Evolutionary conservation across 2,329 filamentous ascomycete genomes (phyloP).

Genomic region (Talaromyces sp.): DNA sequence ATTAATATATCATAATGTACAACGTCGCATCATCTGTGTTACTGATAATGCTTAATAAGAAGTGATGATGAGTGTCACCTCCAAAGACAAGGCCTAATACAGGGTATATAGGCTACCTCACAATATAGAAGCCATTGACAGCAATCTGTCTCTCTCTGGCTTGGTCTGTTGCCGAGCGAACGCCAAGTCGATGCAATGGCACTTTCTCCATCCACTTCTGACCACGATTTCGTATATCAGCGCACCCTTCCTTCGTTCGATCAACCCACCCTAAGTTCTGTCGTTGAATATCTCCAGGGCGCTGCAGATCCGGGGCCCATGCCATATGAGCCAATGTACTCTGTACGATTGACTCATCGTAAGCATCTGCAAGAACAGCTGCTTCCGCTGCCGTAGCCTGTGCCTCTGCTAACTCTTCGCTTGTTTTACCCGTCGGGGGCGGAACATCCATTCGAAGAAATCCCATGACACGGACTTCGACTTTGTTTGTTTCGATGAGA

Average conservation of each 20-base stretch:
- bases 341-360: conserved; percentile 42
- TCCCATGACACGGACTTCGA: conserved; percentile 64
- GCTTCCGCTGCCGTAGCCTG: conserved; percentile 38
- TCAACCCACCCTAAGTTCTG: conserved; percentile 44
- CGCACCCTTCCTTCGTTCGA: conserved; percentile 51
- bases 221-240: conserved; percentile 52
- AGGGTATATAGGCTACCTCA: too few relatives aligned
- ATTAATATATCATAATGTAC: too few relatives aligned
- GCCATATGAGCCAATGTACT: conserved; percentile 41
- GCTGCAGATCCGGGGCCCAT: conserved; percentile 39
- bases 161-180: conserved; percentile 51
- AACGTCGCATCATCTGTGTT: too few relatives aligned
- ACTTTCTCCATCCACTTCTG: conserved; percentile 61
- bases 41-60: too few relatives aligned
- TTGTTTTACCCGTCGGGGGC: conserved; percentile 16
- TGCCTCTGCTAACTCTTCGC: conserved; percentile 36
- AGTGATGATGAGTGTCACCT: too few relatives aligned
- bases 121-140: conserved; percentile 44
- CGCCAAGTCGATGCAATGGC: conserved; percentile 61
- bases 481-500: conserved; percentile 32
- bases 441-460: conserved; percentile 53
- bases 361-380: conserved; percentile 41
- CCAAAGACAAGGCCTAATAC: too few relatives aligned
- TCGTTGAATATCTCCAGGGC: conserved; percentile 8
- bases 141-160: conserved; percentile 50